phyloP scores from a whole-genome alignment of 2,329 filamentous ascomycete species.

The Xylariaceae sp. region DNA sequence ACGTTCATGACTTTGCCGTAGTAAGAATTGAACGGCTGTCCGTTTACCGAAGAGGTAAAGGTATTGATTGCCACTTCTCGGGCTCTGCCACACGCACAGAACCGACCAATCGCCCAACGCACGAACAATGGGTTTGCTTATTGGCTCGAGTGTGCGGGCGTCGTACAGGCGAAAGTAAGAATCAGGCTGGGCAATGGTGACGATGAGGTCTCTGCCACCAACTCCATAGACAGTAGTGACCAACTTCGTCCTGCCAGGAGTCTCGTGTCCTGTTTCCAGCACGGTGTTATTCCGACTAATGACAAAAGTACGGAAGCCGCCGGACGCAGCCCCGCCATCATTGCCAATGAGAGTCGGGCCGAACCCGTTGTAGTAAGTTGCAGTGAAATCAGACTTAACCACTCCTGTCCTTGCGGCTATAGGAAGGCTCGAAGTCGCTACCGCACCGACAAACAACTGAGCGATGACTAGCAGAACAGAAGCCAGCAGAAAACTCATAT shows the following conservation, averaged over 20 bases:
- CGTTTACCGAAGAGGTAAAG: conserved; percentile 42
- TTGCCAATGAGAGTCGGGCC: conserved; percentile 40
- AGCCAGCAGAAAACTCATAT: not conserved
- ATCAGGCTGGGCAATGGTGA: conserved; percentile 40
- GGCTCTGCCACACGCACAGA: conserved; percentile 40
- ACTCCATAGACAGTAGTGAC: conserved; percentile 36
- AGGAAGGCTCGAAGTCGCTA: conserved; percentile 18
- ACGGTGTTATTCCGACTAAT: conserved; percentile 30
- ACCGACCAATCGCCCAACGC: conserved; percentile 43
- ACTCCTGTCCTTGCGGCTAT: conserved; percentile 28
- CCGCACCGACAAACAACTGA: not conserved
- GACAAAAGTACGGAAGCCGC: conserved; percentile 37
- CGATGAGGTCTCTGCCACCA: conserved; percentile 32
- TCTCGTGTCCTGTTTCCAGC: conserved; percentile 27
- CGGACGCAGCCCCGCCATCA: conserved; percentile 38
- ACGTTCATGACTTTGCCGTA: conserved; percentile 26
- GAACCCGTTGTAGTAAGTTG: conserved; percentile 34
- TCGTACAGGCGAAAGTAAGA: conserved; percentile 38
- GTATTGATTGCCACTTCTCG: conserved; percentile 36
- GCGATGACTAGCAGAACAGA: conserved; percentile 1
- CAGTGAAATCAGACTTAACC: conserved; percentile 38
- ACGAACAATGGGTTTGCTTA: conserved; percentile 29
- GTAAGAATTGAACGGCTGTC: conserved; percentile 34
- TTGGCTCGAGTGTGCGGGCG: conserved; percentile 27
- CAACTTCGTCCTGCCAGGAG: conserved; percentile 41